Conservation (phyloP, 352 stramenopile species). For the Lagenidium giganteum region DNA sequence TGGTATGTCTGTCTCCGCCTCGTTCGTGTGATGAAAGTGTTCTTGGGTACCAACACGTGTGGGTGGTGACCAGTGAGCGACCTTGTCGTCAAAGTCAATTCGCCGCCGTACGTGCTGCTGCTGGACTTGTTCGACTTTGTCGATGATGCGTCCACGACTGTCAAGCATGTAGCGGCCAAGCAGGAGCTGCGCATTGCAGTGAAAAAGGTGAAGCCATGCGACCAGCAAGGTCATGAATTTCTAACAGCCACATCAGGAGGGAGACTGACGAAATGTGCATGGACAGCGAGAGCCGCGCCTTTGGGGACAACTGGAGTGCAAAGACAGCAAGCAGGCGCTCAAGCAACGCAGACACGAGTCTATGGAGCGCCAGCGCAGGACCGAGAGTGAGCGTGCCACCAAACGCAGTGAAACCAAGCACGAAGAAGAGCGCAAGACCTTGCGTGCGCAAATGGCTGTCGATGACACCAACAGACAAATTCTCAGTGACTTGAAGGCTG, state of each 20-base stretch:
- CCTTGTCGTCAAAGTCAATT: constrained; percentile 77
- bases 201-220: constrained; percentile 40
- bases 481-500: constrained; percentile 61
- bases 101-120: constrained; percentile 64
- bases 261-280: not conserved
- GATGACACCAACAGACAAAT: constrained; percentile 74
- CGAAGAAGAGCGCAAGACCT: constrained; percentile 62
- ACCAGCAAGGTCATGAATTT: not conserved
- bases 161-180: constrained; percentile 35
- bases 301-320: constrained; percentile 38
- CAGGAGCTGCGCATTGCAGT: constrained; percentile 42
- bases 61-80: constrained; percentile 58
- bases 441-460: constrained; percentile 78
- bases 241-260: no score
- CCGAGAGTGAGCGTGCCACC: constrained; percentile 30
- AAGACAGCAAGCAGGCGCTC: constrained; percentile 29
- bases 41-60: not conserved
- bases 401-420: constrained; percentile 53
- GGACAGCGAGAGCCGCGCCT: constrained; percentile 13
- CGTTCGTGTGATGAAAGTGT: not conserved
- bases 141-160: constrained; percentile 39
- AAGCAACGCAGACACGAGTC: constrained; percentile 43
- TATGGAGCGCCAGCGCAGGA: constrained; percentile 50
- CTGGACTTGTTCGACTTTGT: constrained; percentile 58
- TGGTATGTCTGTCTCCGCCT: constrained; percentile 22